A percentile compares a stretch with the other conserved stretches of the same genome.
These are phyloP conservation scores for Penicillium pancosmium DNA, from an alignment of 495 filamentous ascomycete genomes.

Conservation along the genomic window DNA sequence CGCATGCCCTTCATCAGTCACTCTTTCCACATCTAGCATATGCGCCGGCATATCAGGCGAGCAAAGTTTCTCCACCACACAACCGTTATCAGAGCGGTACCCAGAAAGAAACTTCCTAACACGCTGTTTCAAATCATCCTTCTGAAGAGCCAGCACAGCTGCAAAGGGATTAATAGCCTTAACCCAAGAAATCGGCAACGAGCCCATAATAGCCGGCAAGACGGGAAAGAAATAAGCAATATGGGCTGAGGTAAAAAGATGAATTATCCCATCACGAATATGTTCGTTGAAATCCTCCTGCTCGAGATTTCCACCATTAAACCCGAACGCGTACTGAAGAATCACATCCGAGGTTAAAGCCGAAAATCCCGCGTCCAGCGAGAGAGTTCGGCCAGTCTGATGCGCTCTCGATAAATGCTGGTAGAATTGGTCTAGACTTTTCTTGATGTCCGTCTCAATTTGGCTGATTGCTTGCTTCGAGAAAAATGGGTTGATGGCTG, in stretches of 20 bases:
- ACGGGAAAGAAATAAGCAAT: conserved; percentile 19
- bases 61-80: conserved; percentile 13
- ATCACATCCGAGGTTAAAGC: conserved; percentile 32
- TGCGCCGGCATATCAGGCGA: conserved; percentile 21
- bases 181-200: not conserved
- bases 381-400: conserved; percentile 16
- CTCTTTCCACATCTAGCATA: conserved; percentile 21
- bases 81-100: not conserved
- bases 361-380: conserved; percentile 28
- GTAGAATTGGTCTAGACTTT: conserved; percentile 20
- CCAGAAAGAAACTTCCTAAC: conserved; percentile 11
- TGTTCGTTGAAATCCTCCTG: conserved; percentile 25
- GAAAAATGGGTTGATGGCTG: conserved; percentile 30
- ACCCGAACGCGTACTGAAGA: conserved; percentile 29
- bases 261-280: conserved; percentile 28
- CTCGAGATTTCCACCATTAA: conserved; percentile 28
- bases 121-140: conserved; percentile 9
- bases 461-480: conserved; percentile 26
- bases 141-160: conserved; percentile 17
- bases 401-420: conserved; percentile 15
- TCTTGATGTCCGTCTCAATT: conserved; percentile 18
- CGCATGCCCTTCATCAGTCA: conserved; percentile 43
- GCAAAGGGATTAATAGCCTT: conserved; percentile 12
- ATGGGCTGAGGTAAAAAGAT: conserved; percentile 20
- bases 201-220: not conserved